A percentile compares a stretch with the other conserved stretches of the same genome.
These are phyloP conservation scores for Bipolaris oryzae DNA, from an alignment of 2,329 filamentous ascomycete species.

Conservation along the genomic window DNA sequence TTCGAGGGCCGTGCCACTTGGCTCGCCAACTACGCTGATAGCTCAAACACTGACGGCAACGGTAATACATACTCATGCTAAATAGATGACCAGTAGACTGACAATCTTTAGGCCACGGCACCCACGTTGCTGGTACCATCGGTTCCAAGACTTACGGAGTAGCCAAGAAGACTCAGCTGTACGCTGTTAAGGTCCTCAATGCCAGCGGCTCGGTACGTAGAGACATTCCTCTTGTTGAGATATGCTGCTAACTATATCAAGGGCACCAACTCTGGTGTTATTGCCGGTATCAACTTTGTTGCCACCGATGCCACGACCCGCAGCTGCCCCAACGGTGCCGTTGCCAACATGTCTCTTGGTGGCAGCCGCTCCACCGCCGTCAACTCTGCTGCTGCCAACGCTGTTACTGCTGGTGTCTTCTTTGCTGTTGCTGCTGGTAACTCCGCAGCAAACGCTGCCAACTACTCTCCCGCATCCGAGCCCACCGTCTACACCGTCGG, in stretches of 20 bases:
- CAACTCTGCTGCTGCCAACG: slow-evolving; percentile 48
- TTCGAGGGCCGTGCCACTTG: slow-evolving; percentile 50
- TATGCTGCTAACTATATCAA: slow-evolving; percentile 15
- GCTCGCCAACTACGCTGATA: slow-evolving; percentile 47
- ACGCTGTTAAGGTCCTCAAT: slow-evolving; percentile 51
- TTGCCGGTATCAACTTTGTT: slow-evolving; percentile 49
- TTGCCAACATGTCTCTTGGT: slow-evolving; percentile 51
- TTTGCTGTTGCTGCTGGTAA: slow-evolving; percentile 52
- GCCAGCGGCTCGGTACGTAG: slow-evolving; percentile 41
- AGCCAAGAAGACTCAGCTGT: slow-evolving; percentile 48
- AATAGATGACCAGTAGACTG: background rate
- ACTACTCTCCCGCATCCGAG: slow-evolving; percentile 49
- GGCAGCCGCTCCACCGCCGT: slow-evolving; percentile 45
- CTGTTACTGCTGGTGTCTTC: slow-evolving; percentile 48
- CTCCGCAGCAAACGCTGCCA: slow-evolving; percentile 38
- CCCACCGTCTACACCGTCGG: slow-evolving; percentile 49
- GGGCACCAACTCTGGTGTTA: slow-evolving; percentile 51
- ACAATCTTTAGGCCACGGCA: slow-evolving; percentile 41
- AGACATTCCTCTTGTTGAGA: slow-evolving; percentile 4
- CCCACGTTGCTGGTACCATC: slow-evolving; percentile 47
- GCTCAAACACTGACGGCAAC: slow-evolving; percentile 45
- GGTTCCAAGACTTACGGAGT: slow-evolving; percentile 48
- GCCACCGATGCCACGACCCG: slow-evolving; percentile 44
- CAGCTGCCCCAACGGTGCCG: slow-evolving; percentile 44
- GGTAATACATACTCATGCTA: background rate